Conservation (phyloP, 1,284 basidiomycete genomes). For the Fomitiporia mediterranea region DNA sequence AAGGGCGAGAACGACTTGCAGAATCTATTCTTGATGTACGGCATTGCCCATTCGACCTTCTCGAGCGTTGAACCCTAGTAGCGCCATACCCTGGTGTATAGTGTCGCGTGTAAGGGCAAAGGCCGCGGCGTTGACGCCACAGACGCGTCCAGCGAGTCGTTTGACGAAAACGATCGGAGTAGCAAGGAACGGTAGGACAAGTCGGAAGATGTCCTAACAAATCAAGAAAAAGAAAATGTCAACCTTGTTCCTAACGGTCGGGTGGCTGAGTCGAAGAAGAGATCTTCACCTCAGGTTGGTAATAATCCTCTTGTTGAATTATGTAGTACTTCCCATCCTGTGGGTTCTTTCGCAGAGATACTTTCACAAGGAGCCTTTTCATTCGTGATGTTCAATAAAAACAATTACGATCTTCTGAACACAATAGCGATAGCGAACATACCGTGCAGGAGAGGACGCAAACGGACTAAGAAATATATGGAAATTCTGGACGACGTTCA, state of each 20-base stretch:
- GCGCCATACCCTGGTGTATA: slow-evolving; percentile 1
- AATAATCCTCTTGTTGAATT: slow-evolving; percentile 55
- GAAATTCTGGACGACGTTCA: slow-evolving; percentile 50
- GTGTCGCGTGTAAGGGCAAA: neutral
- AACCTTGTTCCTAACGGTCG: neutral
- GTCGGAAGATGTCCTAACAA: slow-evolving; percentile 8
- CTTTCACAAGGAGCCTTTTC: slow-evolving; percentile 37
- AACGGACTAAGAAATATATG: slow-evolving; percentile 47
- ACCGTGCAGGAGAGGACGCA: slow-evolving; percentile 43
- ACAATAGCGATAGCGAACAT: slow-evolving; percentile 20
- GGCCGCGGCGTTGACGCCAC: slow-evolving; percentile 3
- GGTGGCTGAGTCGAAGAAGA: neutral
- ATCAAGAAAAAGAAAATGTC: neutral
- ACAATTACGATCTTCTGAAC: neutral
- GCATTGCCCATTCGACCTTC: neutral
- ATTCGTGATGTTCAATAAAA: neutral
- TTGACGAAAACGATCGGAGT: slow-evolving; percentile 8
- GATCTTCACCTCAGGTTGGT: slow-evolving; percentile 48
- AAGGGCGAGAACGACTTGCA: too few relatives aligned
- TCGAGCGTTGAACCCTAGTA: neutral
- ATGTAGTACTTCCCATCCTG: slow-evolving; percentile 43
- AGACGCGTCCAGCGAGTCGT: slow-evolving; percentile 4
- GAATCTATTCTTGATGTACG: neutral
- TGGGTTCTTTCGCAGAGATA: slow-evolving; percentile 37
- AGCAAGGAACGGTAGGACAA: slow-evolving; percentile 17